Base-by-base conservation (phyloP, 139 green algal species). In the Asterochloris erici region DNA sequence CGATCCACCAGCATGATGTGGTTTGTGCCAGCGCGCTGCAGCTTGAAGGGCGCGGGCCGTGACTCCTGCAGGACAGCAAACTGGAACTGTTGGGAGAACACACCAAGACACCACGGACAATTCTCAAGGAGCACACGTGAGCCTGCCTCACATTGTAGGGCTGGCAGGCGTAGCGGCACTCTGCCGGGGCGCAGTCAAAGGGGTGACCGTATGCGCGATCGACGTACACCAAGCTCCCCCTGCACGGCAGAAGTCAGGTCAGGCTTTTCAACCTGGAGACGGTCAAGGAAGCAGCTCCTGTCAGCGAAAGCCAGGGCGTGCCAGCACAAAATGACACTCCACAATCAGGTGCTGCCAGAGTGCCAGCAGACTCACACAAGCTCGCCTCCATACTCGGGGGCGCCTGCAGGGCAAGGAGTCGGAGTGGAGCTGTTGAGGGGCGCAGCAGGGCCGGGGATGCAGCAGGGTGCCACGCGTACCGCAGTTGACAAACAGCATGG, bases 1-100 rank as follows among this genome's bases (percentile, higher is more conserved):
- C 91, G 81, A 74, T 93, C 91, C 21, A 95, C 77, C 74, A 96
- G 75, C 91, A 96, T 93, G 88, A 96, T 92, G 85, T 86, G 88
- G 24, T 73, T 78, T 68, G 76, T 86, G 17, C 68, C 79, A 2
- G 82, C 77, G 17, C 73, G 88, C 21, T 87, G 60, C 0, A 91
- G 77, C 11, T 87, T 81, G 81, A 93, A 90, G 4, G 82, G 77
- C 0, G 85, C 84, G 0, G 16, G 64, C 21, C 81, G 85, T 54
- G 85, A 38, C 87, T 91, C 86, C 62, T 83, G 4, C 15, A 38
- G 10, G 24, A 26, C 14, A 21, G 26, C 10, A 19, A 26, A 16
- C 47, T 24, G 21, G 27, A n/a, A 64, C 13, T 64, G 24, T 29
- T 1, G 16, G 4, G 14, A 21, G 28, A 68, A 23, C 29, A n/a